These are phyloP conservation scores for Gracilaria vermiculophylla DNA, from an alignment of 23 red algal genomes.

Conservation along the genomic window DNA sequence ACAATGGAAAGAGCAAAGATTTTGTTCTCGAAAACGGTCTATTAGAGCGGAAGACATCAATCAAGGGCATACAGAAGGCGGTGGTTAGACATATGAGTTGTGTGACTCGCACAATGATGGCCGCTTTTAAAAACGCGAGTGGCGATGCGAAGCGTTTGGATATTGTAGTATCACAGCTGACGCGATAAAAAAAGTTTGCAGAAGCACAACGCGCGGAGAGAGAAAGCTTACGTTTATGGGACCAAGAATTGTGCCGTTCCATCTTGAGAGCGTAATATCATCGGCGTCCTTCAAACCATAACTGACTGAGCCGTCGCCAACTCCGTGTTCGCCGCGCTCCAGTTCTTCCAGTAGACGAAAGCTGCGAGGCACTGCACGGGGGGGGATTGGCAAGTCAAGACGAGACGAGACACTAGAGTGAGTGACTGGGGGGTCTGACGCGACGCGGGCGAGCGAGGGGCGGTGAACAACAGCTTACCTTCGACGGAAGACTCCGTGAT, in stretches of 20 bases:
- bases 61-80: background rate
- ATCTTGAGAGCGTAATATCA: conserved; percentile 95
- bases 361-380: conserved; percentile 81
- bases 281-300: conserved; percentile 96
- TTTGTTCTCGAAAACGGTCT: conserved; percentile 98
- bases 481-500: conserved; percentile 48
- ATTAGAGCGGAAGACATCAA: background rate
- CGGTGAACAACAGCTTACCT: conserved; percentile 17
- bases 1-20: conserved; percentile 85
- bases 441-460: background rate
- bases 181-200: background rate
- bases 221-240: conserved; percentile 88
- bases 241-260: conserved; percentile 99
- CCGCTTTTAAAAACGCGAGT: background rate
- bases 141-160: background rate
- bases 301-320: conserved; percentile 92
- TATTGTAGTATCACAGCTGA: too few species aligned
- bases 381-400: too few species aligned
- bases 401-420: background rate
- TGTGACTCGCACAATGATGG: background rate
- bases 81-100: background rate
- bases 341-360: conserved; percentile 98
- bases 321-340: conserved; percentile 96
- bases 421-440: background rate
- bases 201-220: background rate